These are phyloP conservation scores for Alternaria ethzedia DNA, from an alignment of 2,329 filamentous ascomycete species.

Conservation along the genomic window DNA sequence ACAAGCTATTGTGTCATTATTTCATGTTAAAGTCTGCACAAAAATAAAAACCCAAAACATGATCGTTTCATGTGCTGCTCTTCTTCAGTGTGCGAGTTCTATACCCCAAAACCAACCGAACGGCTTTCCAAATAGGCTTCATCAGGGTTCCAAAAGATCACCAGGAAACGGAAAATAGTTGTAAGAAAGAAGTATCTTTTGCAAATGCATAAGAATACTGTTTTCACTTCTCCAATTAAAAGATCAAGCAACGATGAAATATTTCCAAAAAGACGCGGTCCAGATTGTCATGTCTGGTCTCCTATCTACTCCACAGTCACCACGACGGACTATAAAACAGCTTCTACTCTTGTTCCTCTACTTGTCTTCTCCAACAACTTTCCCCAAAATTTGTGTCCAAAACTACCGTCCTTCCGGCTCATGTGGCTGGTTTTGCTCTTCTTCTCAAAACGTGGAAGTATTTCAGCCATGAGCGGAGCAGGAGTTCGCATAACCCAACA, in stretches of 20 bases:
- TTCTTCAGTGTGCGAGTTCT: not conserved
- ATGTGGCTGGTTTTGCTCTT: not conserved
- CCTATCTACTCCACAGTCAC: not conserved
- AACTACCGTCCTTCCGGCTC: too few relatives aligned
- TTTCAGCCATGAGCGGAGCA: not conserved
- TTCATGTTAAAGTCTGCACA: too few relatives aligned
- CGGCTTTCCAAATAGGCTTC: fast-evolving
- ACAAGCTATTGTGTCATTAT: not conserved
- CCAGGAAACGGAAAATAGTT: too few relatives aligned
- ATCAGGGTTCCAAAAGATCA: not conserved
- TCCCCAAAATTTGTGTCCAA: not conserved
- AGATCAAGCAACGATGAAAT: too few relatives aligned
- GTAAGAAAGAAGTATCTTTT: too few relatives aligned
- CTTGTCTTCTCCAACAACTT: not conserved
- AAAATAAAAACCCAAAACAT: too few relatives aligned
- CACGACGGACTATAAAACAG: not conserved
- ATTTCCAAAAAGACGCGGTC: not conserved
- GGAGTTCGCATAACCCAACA: not conserved
- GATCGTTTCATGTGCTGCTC: too few relatives aligned
- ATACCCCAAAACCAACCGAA: fast-evolving
- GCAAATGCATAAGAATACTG: not conserved
- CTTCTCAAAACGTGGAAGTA: too few relatives aligned
- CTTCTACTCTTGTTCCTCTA: fast-evolving
- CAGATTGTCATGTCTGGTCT: not conserved
- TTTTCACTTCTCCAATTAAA: not conserved